phyloP scores from a whole-genome alignment of 306 rosid species.

The Macrotyloma uniflorum region DNA sequence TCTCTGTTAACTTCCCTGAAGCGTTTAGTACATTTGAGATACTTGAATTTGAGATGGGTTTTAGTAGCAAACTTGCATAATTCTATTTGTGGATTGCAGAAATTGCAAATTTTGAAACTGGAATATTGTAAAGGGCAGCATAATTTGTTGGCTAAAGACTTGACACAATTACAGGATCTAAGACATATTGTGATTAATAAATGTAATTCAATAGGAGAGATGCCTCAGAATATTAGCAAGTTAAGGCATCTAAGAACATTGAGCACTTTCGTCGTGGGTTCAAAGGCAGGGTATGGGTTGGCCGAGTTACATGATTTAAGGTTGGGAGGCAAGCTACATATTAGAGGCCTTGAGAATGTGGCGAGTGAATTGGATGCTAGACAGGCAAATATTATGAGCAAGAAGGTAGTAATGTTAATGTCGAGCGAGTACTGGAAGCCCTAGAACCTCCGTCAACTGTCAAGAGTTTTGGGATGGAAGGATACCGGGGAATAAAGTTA shows the following conservation, averaged over 20 bases:
- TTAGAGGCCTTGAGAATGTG: slow-evolving; percentile 18
- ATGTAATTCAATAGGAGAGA: not conserved
- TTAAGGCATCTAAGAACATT: not conserved
- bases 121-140: rapidly evolving
- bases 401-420: not conserved
- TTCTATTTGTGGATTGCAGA: not conserved
- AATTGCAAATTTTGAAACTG: slow-evolving; percentile 12
- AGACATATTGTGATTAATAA: not conserved
- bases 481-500: not conserved
- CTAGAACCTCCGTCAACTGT: slow-evolving; percentile 7
- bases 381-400: not conserved
- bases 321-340: not conserved
- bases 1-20: not conserved
- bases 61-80: not conserved
- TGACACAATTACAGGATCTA: slow-evolving; percentile 9
- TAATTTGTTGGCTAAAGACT: not conserved
- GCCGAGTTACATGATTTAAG: slow-evolving; percentile 1
- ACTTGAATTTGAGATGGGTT: not conserved
- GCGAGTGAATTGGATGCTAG: not conserved
- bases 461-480: not conserved
- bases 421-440: not conserved
- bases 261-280: not conserved
- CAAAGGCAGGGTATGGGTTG: not conserved
- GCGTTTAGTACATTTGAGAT: slow-evolving; percentile 9
- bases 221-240: slow-evolving; percentile 14